Evolutionary conservation across 352 stramenopile species (phyloP), one percentile per base, ranked within the genome.

Genomic region (Phytophthora pluvialis): DNA sequence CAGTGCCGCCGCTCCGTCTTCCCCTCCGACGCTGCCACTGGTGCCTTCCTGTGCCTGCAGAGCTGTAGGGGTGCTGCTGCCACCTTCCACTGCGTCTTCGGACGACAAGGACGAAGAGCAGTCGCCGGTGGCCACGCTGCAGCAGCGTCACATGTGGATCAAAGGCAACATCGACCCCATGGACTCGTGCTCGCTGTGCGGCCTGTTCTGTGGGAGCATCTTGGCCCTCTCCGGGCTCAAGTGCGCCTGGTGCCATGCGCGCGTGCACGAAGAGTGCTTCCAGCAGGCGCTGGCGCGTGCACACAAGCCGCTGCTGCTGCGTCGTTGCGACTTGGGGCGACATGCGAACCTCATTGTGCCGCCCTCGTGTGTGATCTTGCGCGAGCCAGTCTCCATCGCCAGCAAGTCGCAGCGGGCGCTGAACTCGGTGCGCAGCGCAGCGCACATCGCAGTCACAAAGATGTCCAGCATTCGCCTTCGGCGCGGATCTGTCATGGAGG

Each of bases 101-200:
- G 63, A 59, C 29, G 43, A 53, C 26, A 67, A 66, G 29, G 52
- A 64, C 3, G 39, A 13, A 55, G 35, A 53, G 4, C 33, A 33
- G 13, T 36, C 36, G 15, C 39, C 73, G 11, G 4, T 36, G 15
- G 32, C 56, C 18, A 51, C 51, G 12, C 56, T 73, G 50, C 60
- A 65, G 21, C 74, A 88, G 43, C 56, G 62, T 15, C 85, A 93
- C 52, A 70, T 91, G 52, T 94, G 83, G 83, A 73, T 93, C 47
- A 91, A 93, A 42, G 86, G 86, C 43, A 94, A 94, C 53, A 93
- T 92, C 38, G 86, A 94, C 53, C 83, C 84, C 3, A 89, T 91
- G 75, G 86, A 93, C 67, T 88, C 77, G 54, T 94, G 86, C 53
- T 83, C 84, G 3, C 49, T 93, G 21, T 94, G 86, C 40, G 86